Base-by-base conservation (phyloP, 352 stramenopile species). In the Pythium phragmitis region DNA sequence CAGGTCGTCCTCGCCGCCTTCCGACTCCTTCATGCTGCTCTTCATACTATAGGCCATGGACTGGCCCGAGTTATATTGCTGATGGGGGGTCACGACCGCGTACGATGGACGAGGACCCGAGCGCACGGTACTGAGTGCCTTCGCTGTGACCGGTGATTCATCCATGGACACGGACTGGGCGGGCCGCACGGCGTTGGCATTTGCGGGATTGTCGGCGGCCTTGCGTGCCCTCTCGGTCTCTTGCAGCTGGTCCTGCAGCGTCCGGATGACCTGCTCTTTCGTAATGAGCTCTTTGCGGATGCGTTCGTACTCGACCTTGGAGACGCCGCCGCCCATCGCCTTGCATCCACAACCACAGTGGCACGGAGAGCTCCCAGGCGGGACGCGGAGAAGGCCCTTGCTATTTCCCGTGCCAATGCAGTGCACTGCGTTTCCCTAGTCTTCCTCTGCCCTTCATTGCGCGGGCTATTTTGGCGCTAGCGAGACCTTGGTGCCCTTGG, bases 221-320 rank as follows among this genome's bases (percentile, higher is more conserved):
- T 52, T 41, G 17, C 23, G 41, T 8, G 53, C 34, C 30, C 61
- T 59, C 26, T 59, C 63, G 4, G 64, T 74, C 58, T 74, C 64
- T 17, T 67, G 74, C 28, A 89, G 72, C 53, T 80, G 74, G 42
- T 89, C 72, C 56, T 92, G 79, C 14, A 92, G 63, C 17, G 70
- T 65, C 4, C 72, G 74, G 56, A 92, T 92, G 45, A 92, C 79
- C 50, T 89, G 79, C 43, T 92, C 78, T 45, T 90, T 90, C 16
- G 80, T 66, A 34, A 88, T 61, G 36, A 89, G 52, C 58, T 92
- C 83, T 49, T 83, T 85, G 60, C 79, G 78, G 69, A 90, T 80
- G 56, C 77, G 80, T 36, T 89, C 82, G 54, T 89, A 89, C 71
- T 91, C 79, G 59, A 47, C 67, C 64, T 85, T 91, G 65, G 80